A percentile compares a stretch with the other conserved stretches of the same genome.
phyloP scores from a whole-genome alignment of 805 yeast genomes.

The Kodamaea sagamina region DNA sequence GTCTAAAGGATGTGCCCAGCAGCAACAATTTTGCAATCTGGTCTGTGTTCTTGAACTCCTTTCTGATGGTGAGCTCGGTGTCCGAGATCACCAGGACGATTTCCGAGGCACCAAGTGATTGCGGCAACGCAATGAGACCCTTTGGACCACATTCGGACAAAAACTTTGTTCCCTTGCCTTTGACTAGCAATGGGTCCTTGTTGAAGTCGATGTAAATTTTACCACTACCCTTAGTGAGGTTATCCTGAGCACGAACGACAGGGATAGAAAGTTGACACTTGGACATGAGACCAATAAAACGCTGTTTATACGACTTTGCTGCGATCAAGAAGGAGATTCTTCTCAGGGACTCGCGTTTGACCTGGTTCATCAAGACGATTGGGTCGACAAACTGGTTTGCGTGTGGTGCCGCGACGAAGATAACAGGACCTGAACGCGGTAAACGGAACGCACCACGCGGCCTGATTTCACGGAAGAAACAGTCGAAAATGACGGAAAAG shows the following conservation, averaged over 20 bases:
- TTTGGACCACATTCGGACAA: constrained; percentile 58
- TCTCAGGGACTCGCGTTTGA: constrained; percentile 63
- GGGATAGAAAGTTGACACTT: constrained; percentile 82
- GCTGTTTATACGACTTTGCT: constrained; percentile 65
- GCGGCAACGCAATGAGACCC: constrained; percentile 77
- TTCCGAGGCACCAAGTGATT: constrained; percentile 73
- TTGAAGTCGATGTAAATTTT: constrained; percentile 55
- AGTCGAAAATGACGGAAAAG: constrained; percentile 46
- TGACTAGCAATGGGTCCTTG: constrained; percentile 52
- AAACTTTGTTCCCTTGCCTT: constrained; percentile 70
- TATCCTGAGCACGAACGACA: constrained; percentile 90
- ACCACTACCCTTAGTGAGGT: constrained; percentile 68
- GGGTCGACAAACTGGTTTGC: constrained; percentile 92
- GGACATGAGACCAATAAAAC: constrained; percentile 74
- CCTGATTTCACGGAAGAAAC: constrained; percentile 85
- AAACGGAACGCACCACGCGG: constrained; percentile 82
- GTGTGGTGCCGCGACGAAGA: constrained; percentile 96
- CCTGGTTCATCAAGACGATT: constrained; percentile 79
- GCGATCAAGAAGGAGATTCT: constrained; percentile 84
- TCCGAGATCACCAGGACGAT: constrained; percentile 69
- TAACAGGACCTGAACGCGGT: constrained; percentile 75
- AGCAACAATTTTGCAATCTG: constrained; percentile 46
- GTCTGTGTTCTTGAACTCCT: constrained; percentile 61
- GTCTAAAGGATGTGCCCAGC: constrained; percentile 60
- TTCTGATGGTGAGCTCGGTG: constrained; percentile 64